Base-by-base conservation (phyloP, 345 rosid genomes). In the Gossypium bickii region DNA sequence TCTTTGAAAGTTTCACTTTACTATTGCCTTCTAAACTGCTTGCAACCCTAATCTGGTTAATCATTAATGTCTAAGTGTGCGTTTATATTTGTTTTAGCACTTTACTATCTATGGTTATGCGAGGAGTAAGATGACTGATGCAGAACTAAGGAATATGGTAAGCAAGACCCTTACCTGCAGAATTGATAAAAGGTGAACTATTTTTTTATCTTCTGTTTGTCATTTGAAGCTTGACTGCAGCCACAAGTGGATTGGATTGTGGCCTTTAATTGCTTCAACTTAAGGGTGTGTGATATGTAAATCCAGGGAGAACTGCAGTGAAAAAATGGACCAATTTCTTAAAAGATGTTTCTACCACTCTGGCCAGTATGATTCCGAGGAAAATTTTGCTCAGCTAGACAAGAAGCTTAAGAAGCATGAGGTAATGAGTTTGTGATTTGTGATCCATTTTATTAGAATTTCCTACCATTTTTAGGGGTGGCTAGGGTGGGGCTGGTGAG, bases 91-190 rank as follows among this genome's bases (percentile, higher is more conserved):
- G 61, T 79, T 81, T 81, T 84, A 96, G 99, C 96, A 93, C 80
- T 95, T 95, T 80, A 91, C 98, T 1, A 78, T 95, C 52, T 95
- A 75, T 13, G 99, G 99, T 61, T 95, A 95, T 86, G 94, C 99
- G 60, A 87, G 99, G 83, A 95, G 98, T 84, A 92, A 93, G 83
- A 95, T 95, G 99, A 88, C 92, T 2, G 97, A 93, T 83, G 94
- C 82, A 29, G 99, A 95, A 73, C 97, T 95, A 45, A 83, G 98
- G 82, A 81, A 77, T 82, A 91, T 95, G 97, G 94, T 95, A 79
- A 93, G 99, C 98, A 86, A 77, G 87, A 95, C 99, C 13, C 87
- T 95, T 53, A 91, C 98, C 56, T 95, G 99, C 88, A 88, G 98
- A 78, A 93, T 95, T 78, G 99, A 95, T 81, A 89, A 93, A 84